These are phyloP conservation scores for Prunus dulcis DNA, from an alignment of 306 rosid genomes.

Conservation along the genomic window DNA sequence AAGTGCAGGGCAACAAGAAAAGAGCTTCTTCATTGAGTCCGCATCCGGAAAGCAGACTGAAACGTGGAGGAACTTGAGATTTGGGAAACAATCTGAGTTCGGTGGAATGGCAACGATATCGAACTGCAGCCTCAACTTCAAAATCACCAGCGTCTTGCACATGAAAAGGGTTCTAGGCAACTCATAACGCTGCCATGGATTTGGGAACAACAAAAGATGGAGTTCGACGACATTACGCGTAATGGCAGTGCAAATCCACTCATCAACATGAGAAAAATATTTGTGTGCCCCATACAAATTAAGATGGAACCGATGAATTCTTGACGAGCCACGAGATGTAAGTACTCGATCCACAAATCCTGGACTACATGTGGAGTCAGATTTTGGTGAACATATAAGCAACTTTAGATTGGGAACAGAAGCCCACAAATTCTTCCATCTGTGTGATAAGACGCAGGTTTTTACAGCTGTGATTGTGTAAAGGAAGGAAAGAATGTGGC, in stretches of 20 bases:
- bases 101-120: background rate
- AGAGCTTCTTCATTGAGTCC: background rate
- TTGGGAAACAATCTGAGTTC: background rate
- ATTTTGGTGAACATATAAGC: background rate
- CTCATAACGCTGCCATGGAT: background rate
- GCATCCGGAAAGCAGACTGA: background rate
- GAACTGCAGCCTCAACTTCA: background rate
- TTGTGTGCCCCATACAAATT: background rate
- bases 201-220: background rate
- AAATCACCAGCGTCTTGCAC: background rate
- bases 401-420: background rate
- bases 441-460: background rate
- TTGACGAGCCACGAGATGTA: background rate
- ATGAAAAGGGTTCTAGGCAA: background rate
- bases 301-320: background rate
- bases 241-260: conserved; percentile 2
- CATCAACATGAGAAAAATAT: background rate
- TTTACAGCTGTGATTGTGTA: background rate
- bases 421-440: background rate
- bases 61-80: background rate
- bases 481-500: background rate
- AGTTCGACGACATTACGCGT: background rate
- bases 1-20: conserved; percentile 4
- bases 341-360: background rate
- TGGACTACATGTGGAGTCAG: background rate